These are phyloP conservation scores for Agrocybe praecox DNA, from an alignment of 768 basidiomycete genomes.

Conservation along the genomic window DNA sequence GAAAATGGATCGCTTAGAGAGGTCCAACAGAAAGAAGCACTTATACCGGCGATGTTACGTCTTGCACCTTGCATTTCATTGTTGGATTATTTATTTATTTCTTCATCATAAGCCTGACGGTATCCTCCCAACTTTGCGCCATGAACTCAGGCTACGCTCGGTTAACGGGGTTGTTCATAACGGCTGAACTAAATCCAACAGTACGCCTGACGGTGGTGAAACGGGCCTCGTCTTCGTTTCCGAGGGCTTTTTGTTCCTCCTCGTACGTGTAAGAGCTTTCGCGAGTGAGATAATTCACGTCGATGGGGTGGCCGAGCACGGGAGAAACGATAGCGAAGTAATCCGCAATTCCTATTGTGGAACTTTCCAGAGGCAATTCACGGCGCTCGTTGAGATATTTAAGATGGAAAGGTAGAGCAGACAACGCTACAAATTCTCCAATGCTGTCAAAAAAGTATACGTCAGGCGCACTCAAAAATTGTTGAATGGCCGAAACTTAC, in stretches of 20 bases:
- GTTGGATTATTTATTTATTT: no score
- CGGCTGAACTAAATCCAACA: conserved; percentile 6
- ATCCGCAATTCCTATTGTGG: background rate
- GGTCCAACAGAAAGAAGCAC: no score
- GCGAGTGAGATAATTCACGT: conserved; percentile 7
- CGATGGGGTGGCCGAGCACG: conserved; percentile 6
- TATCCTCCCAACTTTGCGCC: conserved; percentile 5
- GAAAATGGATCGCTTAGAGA: no score
- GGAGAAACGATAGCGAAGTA: background rate
- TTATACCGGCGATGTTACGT: no score
- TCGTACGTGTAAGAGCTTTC: conserved; percentile 5
- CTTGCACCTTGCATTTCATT: no score
- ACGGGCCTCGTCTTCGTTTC: background rate
- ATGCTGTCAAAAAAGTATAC: background rate
- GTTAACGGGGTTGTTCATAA: background rate
- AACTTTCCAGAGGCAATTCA: conserved; percentile 1
- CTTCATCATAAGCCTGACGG: background rate
- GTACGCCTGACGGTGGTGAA: background rate
- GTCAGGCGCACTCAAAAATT: no score
- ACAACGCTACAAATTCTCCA: background rate
- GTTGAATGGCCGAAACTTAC: background rate
- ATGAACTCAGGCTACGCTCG: conserved; percentile 8
- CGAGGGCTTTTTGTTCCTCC: conserved; percentile 4
- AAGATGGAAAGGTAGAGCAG: conserved; percentile 2
- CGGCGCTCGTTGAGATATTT: conserved; percentile 9